These are phyloP conservation scores for Blepharisma japonicum DNA, from an alignment of 73 alveolate genomes.

Conservation along the genomic window DNA sequence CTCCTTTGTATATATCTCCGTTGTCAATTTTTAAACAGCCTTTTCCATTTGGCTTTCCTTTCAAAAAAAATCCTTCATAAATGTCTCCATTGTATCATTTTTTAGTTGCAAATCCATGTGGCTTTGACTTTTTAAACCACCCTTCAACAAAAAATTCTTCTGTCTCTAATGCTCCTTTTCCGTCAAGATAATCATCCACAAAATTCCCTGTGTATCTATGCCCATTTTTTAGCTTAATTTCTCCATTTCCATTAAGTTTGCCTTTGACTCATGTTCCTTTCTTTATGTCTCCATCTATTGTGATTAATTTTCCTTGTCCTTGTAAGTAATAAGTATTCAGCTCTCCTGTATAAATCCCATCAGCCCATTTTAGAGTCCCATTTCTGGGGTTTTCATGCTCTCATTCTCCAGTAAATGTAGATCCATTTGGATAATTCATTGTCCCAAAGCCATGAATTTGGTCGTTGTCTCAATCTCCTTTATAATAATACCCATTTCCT, in stretches of 20 bases:
- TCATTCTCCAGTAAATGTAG: slow-evolving; percentile 11
- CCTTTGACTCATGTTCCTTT: slow-evolving; percentile 21
- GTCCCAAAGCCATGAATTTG: slow-evolving; percentile 3
- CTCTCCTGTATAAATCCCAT: not conserved
- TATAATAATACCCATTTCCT: not conserved
- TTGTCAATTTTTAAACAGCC: not conserved
- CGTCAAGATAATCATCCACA: slow-evolving; percentile 19
- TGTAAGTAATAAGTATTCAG: not conserved
- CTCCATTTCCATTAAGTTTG: slow-evolving; percentile 19
- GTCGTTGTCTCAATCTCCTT: slow-evolving; percentile 1
- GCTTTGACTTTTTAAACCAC: not conserved
- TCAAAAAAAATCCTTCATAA: slow-evolving; percentile 5
- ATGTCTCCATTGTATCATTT: not conserved
- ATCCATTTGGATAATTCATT: not conserved
- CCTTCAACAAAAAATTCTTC: not conserved
- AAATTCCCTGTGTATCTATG: not conserved
- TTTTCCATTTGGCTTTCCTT: slow-evolving; percentile 6
- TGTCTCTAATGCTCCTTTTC: slow-evolving; percentile 10
- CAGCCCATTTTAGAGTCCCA: slow-evolving; percentile 17
- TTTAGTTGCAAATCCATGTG: not conserved
- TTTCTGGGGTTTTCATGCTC: not conserved
- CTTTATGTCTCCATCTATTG: slow-evolving; percentile 2
- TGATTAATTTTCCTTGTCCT: not conserved
- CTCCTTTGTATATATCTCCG: not conserved
- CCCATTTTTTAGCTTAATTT: slow-evolving; percentile 16